A percentile compares a stretch with the other conserved stretches of the same genome.
These are phyloP conservation scores for Termitomyces sp. DNA, from an alignment of 768 basidiomycete species.

Conservation along the genomic window DNA sequence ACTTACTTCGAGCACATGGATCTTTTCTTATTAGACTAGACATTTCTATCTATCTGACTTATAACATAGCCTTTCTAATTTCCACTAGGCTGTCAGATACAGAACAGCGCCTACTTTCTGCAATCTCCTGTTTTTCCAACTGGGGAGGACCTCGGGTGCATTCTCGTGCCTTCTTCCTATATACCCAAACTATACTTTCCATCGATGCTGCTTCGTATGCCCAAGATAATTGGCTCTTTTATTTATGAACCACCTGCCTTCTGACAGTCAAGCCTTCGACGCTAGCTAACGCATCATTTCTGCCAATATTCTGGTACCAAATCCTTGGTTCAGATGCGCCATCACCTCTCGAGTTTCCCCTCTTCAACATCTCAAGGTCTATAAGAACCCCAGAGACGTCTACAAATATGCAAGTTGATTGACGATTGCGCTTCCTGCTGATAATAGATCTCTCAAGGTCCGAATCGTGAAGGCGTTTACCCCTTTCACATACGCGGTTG, in stretches of 20 bases:
- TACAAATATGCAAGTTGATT: not conserved
- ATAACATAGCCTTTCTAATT: too few relatives aligned
- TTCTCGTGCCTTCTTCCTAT: too few relatives aligned
- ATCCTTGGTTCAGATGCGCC: not conserved
- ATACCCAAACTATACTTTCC: too few relatives aligned
- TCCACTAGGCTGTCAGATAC: too few relatives aligned
- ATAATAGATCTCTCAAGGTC: constrained; percentile 16
- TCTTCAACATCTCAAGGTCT: not conserved
- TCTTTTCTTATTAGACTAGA: too few relatives aligned
- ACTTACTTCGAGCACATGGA: too few relatives aligned
- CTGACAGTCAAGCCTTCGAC: not conserved
- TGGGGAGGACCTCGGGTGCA: too few relatives aligned
- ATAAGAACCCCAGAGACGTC: not conserved
- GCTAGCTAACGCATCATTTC: not conserved
- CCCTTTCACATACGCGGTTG: not conserved
- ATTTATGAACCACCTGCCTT: not conserved
- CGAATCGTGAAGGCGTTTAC: constrained; percentile 7
- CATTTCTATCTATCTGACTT: too few relatives aligned
- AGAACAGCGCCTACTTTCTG: too few relatives aligned
- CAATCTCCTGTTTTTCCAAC: too few relatives aligned
- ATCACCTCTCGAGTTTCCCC: not conserved
- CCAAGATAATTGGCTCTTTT: not conserved
- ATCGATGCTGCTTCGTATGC: not conserved
- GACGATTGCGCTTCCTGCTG: not conserved
- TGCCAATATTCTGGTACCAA: not conserved